Conservation (phyloP, 2,329 filamentous ascomycete species). For the Bipolaris bicolor region DNA sequence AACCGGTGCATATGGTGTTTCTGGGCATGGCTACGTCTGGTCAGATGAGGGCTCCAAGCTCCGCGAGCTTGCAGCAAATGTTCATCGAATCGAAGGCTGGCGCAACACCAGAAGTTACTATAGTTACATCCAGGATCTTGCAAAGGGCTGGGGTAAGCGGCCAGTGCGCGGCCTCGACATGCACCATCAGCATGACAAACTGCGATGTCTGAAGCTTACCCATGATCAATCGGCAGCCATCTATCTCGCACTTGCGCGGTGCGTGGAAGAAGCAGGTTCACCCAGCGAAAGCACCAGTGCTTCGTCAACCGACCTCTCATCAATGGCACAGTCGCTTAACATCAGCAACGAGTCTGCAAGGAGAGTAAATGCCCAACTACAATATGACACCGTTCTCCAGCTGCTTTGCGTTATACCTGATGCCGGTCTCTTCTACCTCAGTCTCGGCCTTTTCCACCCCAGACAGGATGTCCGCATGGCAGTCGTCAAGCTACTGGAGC, state of each 20-base stretch:
- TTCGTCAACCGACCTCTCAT: constrained; percentile 27
- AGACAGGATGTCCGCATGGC: constrained; percentile 77
- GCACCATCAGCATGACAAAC: constrained; percentile 88
- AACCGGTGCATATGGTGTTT: constrained; percentile 58
- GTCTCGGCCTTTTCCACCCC: constrained; percentile 89
- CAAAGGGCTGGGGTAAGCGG: constrained; percentile 49
- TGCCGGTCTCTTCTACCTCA: constrained; percentile 88
- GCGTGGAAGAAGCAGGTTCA: constrained; percentile 62
- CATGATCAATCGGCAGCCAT: constrained; percentile 80
- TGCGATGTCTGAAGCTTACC: constrained; percentile 80
- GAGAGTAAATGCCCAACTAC: constrained; percentile 32
- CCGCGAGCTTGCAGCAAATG: constrained; percentile 87
- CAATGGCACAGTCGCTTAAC: constrained; percentile 30
- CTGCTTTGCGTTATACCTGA: constrained; percentile 83
- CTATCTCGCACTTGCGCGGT: constrained; percentile 78
- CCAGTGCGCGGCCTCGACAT: constrained; percentile 84
- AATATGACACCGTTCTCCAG: constrained; percentile 56
- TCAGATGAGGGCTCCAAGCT: constrained; percentile 78
- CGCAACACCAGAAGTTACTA: constrained; percentile 94
- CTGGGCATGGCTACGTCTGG: constrained; percentile 96
- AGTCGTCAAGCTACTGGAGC: constrained; percentile 79
- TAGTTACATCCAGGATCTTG: constrained; percentile 76
- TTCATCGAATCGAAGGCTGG: constrained; percentile 95
- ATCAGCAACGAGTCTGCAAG: constrained; percentile 36
- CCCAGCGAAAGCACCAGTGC: constrained; percentile 21